phyloP scores from a whole-genome alignment of 2,329 filamentous ascomycete genomes.

The Immersiporthe knoxdaviesiana region DNA sequence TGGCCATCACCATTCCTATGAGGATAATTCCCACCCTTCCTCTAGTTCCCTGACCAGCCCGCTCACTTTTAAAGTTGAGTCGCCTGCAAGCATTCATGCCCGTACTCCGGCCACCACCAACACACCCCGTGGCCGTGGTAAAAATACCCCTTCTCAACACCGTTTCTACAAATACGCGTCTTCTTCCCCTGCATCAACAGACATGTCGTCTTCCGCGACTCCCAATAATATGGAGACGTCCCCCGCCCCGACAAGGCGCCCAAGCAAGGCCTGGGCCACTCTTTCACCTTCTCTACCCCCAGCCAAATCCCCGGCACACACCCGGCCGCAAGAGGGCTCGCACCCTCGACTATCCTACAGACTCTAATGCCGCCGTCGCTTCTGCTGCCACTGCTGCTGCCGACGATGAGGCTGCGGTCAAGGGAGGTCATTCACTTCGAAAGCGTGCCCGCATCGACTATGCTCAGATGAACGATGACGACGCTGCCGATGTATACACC shows the following conservation, averaged over 20 bases:
- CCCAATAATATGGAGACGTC: conserved; percentile 23
- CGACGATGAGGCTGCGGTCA: conserved; percentile 53
- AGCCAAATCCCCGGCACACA: conserved; percentile 31
- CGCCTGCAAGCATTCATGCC: conserved; percentile 16
- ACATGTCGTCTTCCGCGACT: conserved; percentile 11
- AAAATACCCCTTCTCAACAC: conserved; percentile 20
- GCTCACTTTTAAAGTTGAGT: conserved; percentile 23
- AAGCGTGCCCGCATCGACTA: conserved; percentile 62
- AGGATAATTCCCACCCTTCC: conserved; percentile 12
- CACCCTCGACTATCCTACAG: conserved; percentile 45
- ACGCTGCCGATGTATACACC: conserved; percentile 30
- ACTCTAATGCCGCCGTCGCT: conserved; percentile 37
- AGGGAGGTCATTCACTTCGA: conserved; percentile 62
- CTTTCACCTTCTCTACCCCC: conserved; percentile 44
- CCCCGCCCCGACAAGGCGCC: conserved; percentile 32
- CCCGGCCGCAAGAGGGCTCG: conserved; percentile 48
- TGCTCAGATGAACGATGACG: conserved; percentile 57
- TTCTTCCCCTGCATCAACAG: conserved; percentile 19
- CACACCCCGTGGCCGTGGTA: conserved; percentile 27
- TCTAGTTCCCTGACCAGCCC: conserved; percentile 20
- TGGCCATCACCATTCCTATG: conserved; percentile 17
- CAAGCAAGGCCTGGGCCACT: conserved; percentile 42
- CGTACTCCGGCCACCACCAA: conserved; percentile 20
- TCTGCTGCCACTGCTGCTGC: conserved; percentile 39
- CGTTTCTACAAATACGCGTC: neutral